These are phyloP conservation scores for Kwoniella sp. DNA, from an alignment of 768 basidiomycete species.

Conservation along the genomic window DNA sequence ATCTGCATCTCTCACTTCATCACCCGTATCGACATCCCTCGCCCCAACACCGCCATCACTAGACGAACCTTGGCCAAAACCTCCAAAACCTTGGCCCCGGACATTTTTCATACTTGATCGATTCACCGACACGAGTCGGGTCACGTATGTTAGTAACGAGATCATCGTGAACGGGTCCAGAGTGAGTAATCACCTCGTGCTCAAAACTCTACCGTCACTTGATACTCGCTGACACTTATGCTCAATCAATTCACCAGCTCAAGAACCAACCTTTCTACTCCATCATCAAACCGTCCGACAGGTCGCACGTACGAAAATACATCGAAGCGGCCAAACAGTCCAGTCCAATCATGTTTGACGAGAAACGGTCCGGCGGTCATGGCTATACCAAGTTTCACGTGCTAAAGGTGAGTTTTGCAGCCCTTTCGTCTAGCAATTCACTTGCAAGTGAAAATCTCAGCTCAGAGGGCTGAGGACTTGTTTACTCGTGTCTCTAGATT, in stretches of 20 bases:
- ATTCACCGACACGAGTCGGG: slow-evolving; percentile 40
- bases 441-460: no score
- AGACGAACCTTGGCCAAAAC: slow-evolving; percentile 20
- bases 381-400: slow-evolving; percentile 39
- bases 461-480: no score
- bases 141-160: slow-evolving; percentile 47
- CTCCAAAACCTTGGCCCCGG: slow-evolving; percentile 24
- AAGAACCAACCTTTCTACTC: slow-evolving; percentile 44
- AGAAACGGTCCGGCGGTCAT: slow-evolving; percentile 31
- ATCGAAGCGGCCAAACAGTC: slow-evolving; percentile 43
- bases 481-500: slow-evolving; percentile 25
- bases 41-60: slow-evolving; percentile 5
- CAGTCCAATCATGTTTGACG: slow-evolving; percentile 32
- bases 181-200: slow-evolving; percentile 17
- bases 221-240: neutral
- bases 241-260: slow-evolving; percentile 19
- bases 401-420: slow-evolving; percentile 41
- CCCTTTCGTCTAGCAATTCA: no score
- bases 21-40: slow-evolving; percentile 12
- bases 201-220: neutral
- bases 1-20: slow-evolving; percentile 11
- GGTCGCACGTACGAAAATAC: slow-evolving; percentile 31
- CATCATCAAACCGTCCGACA: slow-evolving; percentile 39
- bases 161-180: slow-evolving; percentile 29
- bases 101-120: slow-evolving; percentile 49